A percentile compares a stretch with the other conserved stretches of the same genome.
Conservation (phyloP, 1,284 basidiomycete genomes). For the Papiliotrema flavescens region DNA sequence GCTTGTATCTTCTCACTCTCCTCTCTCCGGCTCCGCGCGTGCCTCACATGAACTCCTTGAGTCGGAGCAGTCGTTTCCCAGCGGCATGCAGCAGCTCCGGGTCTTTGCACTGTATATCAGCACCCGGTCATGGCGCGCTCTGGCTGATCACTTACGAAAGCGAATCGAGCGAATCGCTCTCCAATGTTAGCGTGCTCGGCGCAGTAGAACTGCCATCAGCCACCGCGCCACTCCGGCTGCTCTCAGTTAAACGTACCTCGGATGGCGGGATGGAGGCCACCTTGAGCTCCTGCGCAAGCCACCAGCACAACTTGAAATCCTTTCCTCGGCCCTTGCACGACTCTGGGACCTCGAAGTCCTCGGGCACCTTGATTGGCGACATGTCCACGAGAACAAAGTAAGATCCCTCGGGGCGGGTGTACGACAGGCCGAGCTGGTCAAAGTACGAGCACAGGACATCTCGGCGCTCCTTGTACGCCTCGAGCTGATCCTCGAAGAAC, state of each 20-base stretch:
- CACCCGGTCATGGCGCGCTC: background rate
- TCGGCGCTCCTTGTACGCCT: conserved; percentile 79
- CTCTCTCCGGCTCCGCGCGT: too few species aligned
- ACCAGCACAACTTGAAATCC: conserved; percentile 91
- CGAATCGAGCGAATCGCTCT: conserved; percentile 79
- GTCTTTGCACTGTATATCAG: conserved; percentile 68
- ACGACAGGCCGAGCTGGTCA: conserved; percentile 79
- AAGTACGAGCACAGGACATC: conserved; percentile 70
- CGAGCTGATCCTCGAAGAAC: conserved; percentile 76
- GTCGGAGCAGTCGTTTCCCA: conserved; percentile 66
- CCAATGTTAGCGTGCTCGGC: conserved; percentile 78
- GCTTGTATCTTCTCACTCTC: too few species aligned
- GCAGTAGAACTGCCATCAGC: conserved; percentile 72
- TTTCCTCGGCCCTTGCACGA: conserved; percentile 73
- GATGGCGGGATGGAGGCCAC: conserved; percentile 91
- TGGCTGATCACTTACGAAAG: conserved; percentile 56
- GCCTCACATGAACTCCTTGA: conserved; percentile 62
- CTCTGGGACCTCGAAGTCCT: conserved; percentile 72
- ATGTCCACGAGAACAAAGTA: conserved; percentile 90
- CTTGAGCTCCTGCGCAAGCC: conserved; percentile 79
- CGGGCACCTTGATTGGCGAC: conserved; percentile 70
- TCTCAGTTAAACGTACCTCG: conserved; percentile 58
- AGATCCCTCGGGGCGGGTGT: conserved; percentile 79
- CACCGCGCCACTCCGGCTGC: background rate
- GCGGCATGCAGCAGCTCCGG: conserved; percentile 72